These are phyloP conservation scores for Saturnispora dispora DNA, from an alignment of 805 yeast genomes.

Conservation along the genomic window DNA sequence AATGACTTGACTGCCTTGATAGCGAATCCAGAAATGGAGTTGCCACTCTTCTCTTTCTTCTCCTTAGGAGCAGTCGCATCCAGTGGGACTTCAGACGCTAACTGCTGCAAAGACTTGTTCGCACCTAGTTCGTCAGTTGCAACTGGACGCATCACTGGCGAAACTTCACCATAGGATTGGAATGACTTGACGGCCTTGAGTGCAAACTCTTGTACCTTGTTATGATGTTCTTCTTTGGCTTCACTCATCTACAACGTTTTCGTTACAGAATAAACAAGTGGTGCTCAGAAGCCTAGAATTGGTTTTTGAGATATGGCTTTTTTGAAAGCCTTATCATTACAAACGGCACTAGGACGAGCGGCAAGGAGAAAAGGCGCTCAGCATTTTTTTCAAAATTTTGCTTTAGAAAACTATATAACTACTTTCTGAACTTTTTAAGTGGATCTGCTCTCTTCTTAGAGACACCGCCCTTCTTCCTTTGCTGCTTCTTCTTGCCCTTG, in stretches of 20 bases:
- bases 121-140: constrained; percentile 7
- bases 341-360: background rate
- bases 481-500: constrained; percentile 28
- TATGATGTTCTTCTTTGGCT: background rate
- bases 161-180: constrained; percentile 7
- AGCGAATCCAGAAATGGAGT: background rate
- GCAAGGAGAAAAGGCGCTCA: background rate
- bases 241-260: background rate
- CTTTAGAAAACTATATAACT: background rate
- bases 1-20: background rate
- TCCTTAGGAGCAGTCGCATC: background rate
- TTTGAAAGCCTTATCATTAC: background rate
- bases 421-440: constrained; percentile 34
- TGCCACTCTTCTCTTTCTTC: background rate
- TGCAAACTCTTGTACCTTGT: background rate
- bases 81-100: constrained; percentile 5
- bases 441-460: constrained; percentile 42
- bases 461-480: constrained; percentile 21
- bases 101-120: constrained; percentile 6
- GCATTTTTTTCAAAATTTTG: background rate
- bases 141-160: constrained; percentile 4
- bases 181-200: constrained; percentile 6
- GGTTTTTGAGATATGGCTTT: background rate
- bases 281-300: background rate
- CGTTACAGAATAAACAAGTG: background rate